Evolutionary conservation across 805 yeast genomes (phyloP).

Genomic region (Wickerhamomyces mucosus): DNA sequence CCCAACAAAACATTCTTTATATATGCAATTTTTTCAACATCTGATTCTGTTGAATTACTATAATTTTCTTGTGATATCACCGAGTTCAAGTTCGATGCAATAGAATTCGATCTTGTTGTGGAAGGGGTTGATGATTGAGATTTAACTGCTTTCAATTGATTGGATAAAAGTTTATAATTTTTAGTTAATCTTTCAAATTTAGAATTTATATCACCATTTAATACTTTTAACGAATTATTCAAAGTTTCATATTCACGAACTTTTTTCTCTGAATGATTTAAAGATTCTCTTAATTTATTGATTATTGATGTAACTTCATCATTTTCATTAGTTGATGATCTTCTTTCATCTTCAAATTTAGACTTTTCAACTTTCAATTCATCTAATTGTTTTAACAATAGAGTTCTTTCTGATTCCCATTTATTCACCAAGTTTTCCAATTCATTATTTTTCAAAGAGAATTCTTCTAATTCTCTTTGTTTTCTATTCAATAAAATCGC

Average conservation of each 20-base stretch:
- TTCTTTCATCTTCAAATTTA: conserved; percentile 19
- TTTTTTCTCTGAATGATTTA: conserved; percentile 40
- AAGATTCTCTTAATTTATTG: conserved; percentile 41
- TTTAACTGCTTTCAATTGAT: conserved; percentile 27
- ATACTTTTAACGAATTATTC: conserved; percentile 42
- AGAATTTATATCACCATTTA: conserved; percentile 58
- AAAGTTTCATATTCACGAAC: conserved; percentile 46
- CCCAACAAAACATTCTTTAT: conserved; percentile 87
- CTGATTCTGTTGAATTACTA: too few species aligned
- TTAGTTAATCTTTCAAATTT: conserved; percentile 63
- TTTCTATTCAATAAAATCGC: conserved; percentile 41
- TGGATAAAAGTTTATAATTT: conserved; percentile 55
- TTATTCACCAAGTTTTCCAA: conserved; percentile 28
- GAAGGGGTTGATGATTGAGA: conserved; percentile 17
- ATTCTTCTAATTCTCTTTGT: conserved; percentile 59
- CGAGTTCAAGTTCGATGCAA: too few species aligned
- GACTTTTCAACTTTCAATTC: conserved; percentile 22
- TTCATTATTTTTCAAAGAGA: conserved; percentile 32
- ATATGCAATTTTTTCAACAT: conserved; percentile 55
- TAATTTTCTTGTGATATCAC: too few species aligned
- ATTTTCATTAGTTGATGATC: conserved; percentile 19
- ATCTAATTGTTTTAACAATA: conserved; percentile 21
- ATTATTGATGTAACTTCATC: conserved; percentile 23
- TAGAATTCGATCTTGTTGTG: conserved; percentile 29
- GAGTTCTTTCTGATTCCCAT: conserved; percentile 28